Conservation (phyloP, 805 yeast genomes). For the Metschnikowia bowlesiae region DNA sequence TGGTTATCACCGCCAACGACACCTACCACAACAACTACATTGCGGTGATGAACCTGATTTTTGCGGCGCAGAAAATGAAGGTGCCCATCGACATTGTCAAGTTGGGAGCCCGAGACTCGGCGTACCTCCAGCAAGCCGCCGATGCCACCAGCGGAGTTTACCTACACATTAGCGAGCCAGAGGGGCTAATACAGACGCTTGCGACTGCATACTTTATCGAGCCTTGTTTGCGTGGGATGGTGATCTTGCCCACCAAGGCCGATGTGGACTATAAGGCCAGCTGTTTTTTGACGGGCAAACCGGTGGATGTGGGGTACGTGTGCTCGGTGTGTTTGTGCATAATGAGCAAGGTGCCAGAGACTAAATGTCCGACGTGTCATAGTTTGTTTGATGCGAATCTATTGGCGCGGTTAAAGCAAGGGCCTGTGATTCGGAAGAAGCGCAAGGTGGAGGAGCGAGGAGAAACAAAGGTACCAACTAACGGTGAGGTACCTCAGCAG, state of each 20-base stretch:
- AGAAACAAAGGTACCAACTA: neutral
- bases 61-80: slow-evolving; percentile 91
- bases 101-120: slow-evolving; percentile 56
- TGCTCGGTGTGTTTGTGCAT: slow-evolving; percentile 92
- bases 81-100: slow-evolving; percentile 90
- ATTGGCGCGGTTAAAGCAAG: slow-evolving; percentile 52
- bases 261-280: slow-evolving; percentile 93
- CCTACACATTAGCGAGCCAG: slow-evolving; percentile 59
- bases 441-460: slow-evolving; percentile 10
- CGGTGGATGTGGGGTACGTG: slow-evolving; percentile 90
- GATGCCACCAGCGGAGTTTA: slow-evolving; percentile 94
- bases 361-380: slow-evolving; percentile 81
- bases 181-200: slow-evolving; percentile 79
- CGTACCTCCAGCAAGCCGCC: slow-evolving; percentile 90
- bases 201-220: slow-evolving; percentile 80
- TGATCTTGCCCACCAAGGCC: slow-evolving; percentile 77
- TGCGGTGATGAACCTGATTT: slow-evolving; percentile 91
- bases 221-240: slow-evolving; percentile 70
- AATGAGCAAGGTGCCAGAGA: slow-evolving; percentile 63
- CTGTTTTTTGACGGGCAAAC: slow-evolving; percentile 84
- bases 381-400: slow-evolving; percentile 67
- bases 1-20: slow-evolving; percentile 65
- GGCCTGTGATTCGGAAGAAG: slow-evolving; percentile 50
- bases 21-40: slow-evolving; percentile 76
- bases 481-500: neutral